Conservation (phyloP, 345 rosid species). For the Nephelium lappaceum region DNA sequence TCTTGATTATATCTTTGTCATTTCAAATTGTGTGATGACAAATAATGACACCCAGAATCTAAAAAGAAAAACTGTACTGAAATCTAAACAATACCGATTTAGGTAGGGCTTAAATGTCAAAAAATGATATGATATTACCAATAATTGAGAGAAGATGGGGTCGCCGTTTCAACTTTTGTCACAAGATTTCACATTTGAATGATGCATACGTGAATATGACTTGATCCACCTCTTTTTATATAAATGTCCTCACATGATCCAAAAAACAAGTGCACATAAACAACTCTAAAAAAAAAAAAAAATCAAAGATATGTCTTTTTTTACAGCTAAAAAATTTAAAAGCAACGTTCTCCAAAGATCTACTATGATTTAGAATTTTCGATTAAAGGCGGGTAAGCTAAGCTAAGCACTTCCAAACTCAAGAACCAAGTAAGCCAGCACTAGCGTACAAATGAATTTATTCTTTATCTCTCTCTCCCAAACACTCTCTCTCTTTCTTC, state of each 20-base stretch:
- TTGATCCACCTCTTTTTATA: neutral
- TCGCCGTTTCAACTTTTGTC: neutral
- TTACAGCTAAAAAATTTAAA: neutral
- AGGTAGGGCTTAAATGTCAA: no score
- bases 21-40: neutral
- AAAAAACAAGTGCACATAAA: slow-evolving; percentile 14
- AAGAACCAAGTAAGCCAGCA: slow-evolving; percentile 14
- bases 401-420: neutral
- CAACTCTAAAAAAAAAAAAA: slow-evolving; percentile 3
- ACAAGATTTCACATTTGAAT: neutral
- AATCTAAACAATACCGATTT: neutral
- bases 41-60: no score
- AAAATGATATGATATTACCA: neutral
- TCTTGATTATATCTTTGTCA: neutral
- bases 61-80: neutral
- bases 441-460: slow-evolving; percentile 26
- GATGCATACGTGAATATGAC: neutral
- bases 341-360: neutral
- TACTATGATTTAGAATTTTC: neutral
- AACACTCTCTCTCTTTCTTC: slow-evolving; percentile 8
- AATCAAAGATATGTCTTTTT: neutral
- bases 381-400: slow-evolving; percentile 15
- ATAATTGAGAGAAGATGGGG: slow-evolving; percentile 9
- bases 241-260: slow-evolving; percentile 30
- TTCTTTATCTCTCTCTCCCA: slow-evolving; percentile 26